phyloP scores from a whole-genome alignment of 2,329 filamentous ascomycete genomes.

The Sporothrix globosa region DNA sequence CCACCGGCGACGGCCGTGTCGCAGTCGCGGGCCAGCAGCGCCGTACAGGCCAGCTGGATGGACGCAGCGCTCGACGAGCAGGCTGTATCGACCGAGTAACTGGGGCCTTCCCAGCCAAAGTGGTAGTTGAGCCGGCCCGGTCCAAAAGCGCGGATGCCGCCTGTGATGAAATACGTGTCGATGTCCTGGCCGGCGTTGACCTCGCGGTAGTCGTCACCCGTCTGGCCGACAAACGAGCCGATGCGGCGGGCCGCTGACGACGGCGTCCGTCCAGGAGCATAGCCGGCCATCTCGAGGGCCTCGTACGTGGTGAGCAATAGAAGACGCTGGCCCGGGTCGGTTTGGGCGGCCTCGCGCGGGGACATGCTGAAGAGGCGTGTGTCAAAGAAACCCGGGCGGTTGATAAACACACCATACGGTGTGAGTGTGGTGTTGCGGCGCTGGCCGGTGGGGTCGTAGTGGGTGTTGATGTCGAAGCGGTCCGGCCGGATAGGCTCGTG shows the following conservation, averaged over 20 bases:
- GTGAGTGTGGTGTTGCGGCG: slow-evolving; percentile 76
- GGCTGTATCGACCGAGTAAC: slow-evolving; percentile 72
- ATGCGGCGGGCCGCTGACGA: slow-evolving; percentile 69
- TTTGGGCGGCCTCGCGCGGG: slow-evolving; percentile 74
- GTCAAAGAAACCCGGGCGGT: slow-evolving; percentile 76
- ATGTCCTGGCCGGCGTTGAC: slow-evolving; percentile 73
- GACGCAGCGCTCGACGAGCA: slow-evolving; percentile 75
- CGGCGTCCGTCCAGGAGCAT: slow-evolving; percentile 72
- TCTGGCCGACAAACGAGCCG: slow-evolving; percentile 75
- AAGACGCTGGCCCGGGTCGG: slow-evolving; percentile 78
- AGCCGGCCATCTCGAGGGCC: slow-evolving; percentile 78
- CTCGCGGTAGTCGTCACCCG: slow-evolving; percentile 76
- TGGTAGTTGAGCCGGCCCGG: slow-evolving; percentile 72
- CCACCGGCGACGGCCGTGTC: slow-evolving; percentile 82
- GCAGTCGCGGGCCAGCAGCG: slow-evolving; percentile 74
- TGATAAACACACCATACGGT: slow-evolving; percentile 73
- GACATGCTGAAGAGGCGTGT: slow-evolving; percentile 86
- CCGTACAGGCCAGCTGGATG: slow-evolving; percentile 71
- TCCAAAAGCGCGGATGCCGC: slow-evolving; percentile 49
- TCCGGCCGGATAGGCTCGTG: slow-evolving; percentile 69
- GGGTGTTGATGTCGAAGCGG: slow-evolving; percentile 71
- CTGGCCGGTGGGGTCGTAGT: slow-evolving; percentile 72
- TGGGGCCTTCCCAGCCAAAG: slow-evolving; percentile 75
- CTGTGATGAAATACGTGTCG: slow-evolving; percentile 58
- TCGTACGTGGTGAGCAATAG: slow-evolving; percentile 78